Percentiles rank a stretch among this genome's conserved stretches.
Evolutionary conservation across 257 asterid genomes (phyloP).

Genomic region (Ballota nigra): DNA sequence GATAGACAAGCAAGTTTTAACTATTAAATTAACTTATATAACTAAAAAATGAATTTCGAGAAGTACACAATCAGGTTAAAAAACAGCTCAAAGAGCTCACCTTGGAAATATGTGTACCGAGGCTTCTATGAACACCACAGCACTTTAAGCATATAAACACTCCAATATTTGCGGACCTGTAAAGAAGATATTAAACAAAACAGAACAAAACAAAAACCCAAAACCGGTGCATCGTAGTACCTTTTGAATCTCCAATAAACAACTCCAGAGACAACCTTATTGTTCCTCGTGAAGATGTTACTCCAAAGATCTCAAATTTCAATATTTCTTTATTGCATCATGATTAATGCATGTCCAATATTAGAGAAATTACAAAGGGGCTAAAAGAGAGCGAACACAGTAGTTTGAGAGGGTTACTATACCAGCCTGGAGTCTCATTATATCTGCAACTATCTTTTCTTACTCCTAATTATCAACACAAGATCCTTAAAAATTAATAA

Average conservation of each 20-base stretch:
- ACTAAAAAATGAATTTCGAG: not conserved
- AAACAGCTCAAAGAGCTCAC: conserved; percentile 33
- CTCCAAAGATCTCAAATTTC: not conserved
- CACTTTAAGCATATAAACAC: conserved; percentile 97
- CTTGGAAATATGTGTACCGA: conserved; percentile 91
- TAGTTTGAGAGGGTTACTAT: not conserved
- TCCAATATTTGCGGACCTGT: conserved; percentile 94
- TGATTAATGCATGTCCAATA: not conserved
- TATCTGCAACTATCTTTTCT: not conserved
- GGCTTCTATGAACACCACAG: conserved; percentile 96
- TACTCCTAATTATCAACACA: not conserved
- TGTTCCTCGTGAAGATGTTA: too few species aligned
- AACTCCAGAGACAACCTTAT: not conserved
- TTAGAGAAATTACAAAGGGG: not conserved
- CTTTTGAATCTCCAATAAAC: not conserved
- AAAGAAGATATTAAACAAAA: not conserved
- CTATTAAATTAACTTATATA: not conserved
- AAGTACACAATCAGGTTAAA: not conserved
- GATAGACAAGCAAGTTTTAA: not conserved
- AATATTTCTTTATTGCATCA: not conserved
- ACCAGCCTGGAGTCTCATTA: not conserved
- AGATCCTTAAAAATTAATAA: not conserved
- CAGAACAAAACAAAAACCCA: not conserved
- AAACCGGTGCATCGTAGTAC: not conserved
- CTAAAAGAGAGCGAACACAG: not conserved